Evolutionary conservation across 2,329 filamentous ascomycete species (phyloP).

Genomic region (Neopestalotiopsis sp.): DNA sequence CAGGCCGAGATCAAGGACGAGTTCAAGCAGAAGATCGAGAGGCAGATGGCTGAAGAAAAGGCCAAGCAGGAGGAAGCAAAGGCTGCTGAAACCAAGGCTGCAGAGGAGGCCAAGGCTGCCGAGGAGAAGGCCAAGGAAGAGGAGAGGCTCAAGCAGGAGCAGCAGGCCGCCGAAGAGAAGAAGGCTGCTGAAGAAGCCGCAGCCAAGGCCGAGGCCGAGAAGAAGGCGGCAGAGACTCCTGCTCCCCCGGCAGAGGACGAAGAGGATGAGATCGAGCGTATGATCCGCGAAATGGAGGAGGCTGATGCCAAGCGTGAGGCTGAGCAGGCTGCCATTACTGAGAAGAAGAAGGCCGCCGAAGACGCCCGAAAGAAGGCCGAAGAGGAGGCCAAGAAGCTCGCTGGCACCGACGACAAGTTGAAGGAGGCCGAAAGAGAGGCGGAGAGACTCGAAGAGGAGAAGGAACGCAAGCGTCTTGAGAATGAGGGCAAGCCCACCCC

Average conservation of each 20-base stretch:
- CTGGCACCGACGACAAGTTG: conserved; percentile 68
- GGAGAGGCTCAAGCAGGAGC: conserved; percentile 24
- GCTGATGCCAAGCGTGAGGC: conserved; percentile 56
- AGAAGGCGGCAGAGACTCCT: conserved; percentile 28
- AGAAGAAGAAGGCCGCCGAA: conserved; percentile 49
- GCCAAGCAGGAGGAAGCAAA: conserved; percentile 28
- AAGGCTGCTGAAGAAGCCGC: conserved; percentile 27
- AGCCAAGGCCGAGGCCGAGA: conserved; percentile 25
- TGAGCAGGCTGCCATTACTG: conserved; percentile 50
- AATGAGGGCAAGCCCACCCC: conserved; percentile 53
- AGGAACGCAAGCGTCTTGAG: conserved; percentile 60
- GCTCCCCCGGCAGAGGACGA: conserved; percentile 41
- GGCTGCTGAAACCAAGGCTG: conserved; percentile 36
- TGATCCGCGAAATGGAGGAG: conserved; percentile 68
- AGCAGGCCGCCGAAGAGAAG: conserved; percentile 32
- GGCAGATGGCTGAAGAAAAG: conserved; percentile 58
- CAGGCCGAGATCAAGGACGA: conserved; percentile 84
- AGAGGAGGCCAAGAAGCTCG: conserved; percentile 50
- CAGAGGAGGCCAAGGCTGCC: conserved; percentile 30
- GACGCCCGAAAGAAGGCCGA: conserved; percentile 48
- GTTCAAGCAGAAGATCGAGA: conserved; percentile 78
- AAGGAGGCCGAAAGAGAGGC: conserved; percentile 76
- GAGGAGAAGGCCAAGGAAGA: conserved; percentile 32
- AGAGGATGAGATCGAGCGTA: conserved; percentile 64
- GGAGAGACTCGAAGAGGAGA: conserved; percentile 75